phyloP scores from a whole-genome alignment of 2,329 filamentous ascomycete species.

The Periconia macrospinosa region DNA sequence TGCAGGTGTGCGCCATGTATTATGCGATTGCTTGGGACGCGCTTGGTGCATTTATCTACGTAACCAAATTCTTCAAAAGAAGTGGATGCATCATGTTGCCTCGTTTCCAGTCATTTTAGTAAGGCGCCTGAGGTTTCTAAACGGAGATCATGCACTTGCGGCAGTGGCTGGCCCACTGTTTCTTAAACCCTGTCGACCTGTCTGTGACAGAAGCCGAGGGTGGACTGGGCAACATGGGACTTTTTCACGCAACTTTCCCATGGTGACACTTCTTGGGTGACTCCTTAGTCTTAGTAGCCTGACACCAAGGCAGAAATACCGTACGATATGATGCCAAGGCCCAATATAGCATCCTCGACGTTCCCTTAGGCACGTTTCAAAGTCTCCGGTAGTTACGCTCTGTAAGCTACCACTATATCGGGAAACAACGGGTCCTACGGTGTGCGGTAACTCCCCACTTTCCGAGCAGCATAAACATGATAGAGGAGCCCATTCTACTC shows the following conservation, averaged over 20 bases:
- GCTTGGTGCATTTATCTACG: not conserved
- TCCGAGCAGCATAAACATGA: not conserved
- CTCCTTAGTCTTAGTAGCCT: slow-evolving; percentile 7
- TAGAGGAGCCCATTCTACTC: not conserved
- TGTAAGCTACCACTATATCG: not conserved
- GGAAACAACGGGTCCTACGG: not conserved
- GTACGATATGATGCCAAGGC: not conserved
- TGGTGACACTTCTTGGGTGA: slow-evolving; percentile 20
- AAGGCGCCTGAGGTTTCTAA: slow-evolving; percentile 31
- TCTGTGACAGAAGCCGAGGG: not conserved
- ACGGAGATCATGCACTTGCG: slow-evolving; percentile 23
- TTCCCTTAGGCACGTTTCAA: slow-evolving; percentile 1
- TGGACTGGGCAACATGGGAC: not conserved
- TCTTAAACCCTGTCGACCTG: not conserved
- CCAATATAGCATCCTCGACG: not conserved
- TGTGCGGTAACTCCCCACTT: not conserved
- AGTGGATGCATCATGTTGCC: not conserved
- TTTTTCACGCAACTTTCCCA: slow-evolving; percentile 7
- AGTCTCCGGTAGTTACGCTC: not conserved
- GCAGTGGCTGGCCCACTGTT: slow-evolving; percentile 5
- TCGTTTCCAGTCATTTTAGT: not conserved
- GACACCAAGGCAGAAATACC: not conserved
- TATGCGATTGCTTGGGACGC: not conserved
- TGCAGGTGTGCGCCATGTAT: not conserved
- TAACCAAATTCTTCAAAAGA: not conserved